These are phyloP conservation scores for Gloeostereum incarnatum DNA, from an alignment of 768 basidiomycete genomes.

Conservation along the genomic window DNA sequence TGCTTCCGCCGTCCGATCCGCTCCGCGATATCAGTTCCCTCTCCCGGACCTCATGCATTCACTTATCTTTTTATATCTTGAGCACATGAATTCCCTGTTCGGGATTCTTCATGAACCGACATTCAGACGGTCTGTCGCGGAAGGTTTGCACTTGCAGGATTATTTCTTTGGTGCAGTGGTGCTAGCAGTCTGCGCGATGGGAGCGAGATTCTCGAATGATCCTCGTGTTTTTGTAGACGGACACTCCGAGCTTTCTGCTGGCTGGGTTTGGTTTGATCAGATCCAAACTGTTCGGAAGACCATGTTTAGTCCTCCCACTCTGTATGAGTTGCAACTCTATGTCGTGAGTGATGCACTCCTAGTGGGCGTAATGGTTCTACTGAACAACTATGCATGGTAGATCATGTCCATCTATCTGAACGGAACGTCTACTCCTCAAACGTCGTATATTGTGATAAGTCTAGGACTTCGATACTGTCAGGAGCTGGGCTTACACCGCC, in stretches of 20 bases:
- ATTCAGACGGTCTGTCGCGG: no score
- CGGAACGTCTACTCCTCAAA: no score
- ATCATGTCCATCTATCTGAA: no score
- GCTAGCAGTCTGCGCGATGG: no score
- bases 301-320: neutral
- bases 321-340: neutral
- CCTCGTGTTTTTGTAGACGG: no score
- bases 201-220: no score
- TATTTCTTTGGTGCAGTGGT: no score
- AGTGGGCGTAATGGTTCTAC: no score
- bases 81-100: neutral
- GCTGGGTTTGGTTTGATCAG: conserved; percentile 37
- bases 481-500: conserved; percentile 41
- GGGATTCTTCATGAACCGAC: neutral
- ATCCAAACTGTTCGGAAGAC: conserved; percentile 41
- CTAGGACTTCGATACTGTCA: conserved; percentile 36
- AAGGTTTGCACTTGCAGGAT: no score
- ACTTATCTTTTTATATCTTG: neutral
- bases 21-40: no score
- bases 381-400: no score
- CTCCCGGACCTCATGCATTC: neutral
- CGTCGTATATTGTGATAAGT: no score
- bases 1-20: neutral
- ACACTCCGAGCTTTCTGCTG: conserved; percentile 28
- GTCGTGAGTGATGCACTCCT: conserved; percentile 14